Evolutionary conservation across 2,329 filamentous ascomycete genomes (phyloP), one percentile per base, ranked within the genome.

Genomic region (Scleromitrula shiraiana): DNA sequence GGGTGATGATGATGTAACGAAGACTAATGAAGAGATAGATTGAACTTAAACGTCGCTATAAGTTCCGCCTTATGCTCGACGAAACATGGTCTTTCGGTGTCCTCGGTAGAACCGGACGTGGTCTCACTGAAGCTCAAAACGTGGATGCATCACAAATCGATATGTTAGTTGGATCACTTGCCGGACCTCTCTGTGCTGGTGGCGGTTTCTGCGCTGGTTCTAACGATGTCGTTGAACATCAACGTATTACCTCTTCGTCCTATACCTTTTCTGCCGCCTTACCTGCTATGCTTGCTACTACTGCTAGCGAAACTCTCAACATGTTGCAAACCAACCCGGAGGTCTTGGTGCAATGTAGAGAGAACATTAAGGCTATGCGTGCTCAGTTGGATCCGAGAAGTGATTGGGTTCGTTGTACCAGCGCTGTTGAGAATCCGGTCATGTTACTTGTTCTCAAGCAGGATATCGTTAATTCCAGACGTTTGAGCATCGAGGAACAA

Each of bases 11-110:
- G 10, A 12, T 17, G 36, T 4, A 24, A 22, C 17, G 22, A 41
- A 3, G 22, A 19, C 51, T 52, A 46, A 54, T 39, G 24, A 7
- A 10, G 15, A 41, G 14, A 4, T 56, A 88, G 84, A 75, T 97
- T 54, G 91, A 95, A 65, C 75, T 98, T 58, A 96, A 96, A 69
- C 82, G 90, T 58, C 87, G 85, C 66, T 96, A 97, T 77, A 98
- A 96, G 71, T 98, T 97, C 73, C 88, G 93, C 60, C 79, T 98
- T 49, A 95, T 97, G 56, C 81, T 98, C 30, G 93, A 98, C 66
- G 93, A 98, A 72, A 95, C 90, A 1, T 95, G 88, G 84, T 96
- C 90, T 1, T 98, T 97, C 64, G 94, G 91, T 51, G 86, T 97
- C 15, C 77, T 98, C 5, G 93, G 93, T 40, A 79, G 89, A 53